A percentile compares a stretch with the other conserved stretches of the same genome.
Conservation (phyloP, 2,329 filamentous ascomycete species). For the Monosporascus ibericus region DNA sequence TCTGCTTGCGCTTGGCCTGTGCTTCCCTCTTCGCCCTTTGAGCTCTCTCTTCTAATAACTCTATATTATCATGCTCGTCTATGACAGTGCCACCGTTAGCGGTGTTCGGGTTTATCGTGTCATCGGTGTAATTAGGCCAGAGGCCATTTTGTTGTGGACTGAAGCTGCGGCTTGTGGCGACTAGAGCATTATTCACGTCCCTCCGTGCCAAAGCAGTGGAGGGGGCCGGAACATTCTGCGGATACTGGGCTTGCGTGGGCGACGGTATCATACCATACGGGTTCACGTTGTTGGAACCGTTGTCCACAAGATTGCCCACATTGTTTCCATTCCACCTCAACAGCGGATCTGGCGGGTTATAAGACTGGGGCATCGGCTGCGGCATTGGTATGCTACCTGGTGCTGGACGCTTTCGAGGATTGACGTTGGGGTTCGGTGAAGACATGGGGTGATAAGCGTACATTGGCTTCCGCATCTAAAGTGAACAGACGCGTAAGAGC, state of each 20-base stretch:
- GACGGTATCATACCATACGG: slow-evolving; percentile 23
- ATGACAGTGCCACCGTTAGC: slow-evolving; percentile 25
- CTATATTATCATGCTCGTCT: slow-evolving; percentile 64
- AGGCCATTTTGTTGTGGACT: slow-evolving; percentile 24
- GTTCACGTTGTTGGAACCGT: slow-evolving; percentile 27
- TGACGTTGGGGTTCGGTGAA: slow-evolving; percentile 24
- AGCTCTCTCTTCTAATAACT: slow-evolving; percentile 73
- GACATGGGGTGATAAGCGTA: slow-evolving; percentile 20
- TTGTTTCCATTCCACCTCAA: slow-evolving; percentile 46
- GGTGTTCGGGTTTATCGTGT: slow-evolving; percentile 34
- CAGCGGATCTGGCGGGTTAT: slow-evolving; percentile 41
- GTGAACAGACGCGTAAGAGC: neutral
- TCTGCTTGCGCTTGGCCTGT: slow-evolving; percentile 86
- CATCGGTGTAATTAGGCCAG: slow-evolving; percentile 37
- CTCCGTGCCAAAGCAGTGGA: slow-evolving; percentile 48
- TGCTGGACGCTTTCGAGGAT: slow-evolving; percentile 27
- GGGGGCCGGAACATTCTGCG: slow-evolving; percentile 24
- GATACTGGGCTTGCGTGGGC: slow-evolving; percentile 27
- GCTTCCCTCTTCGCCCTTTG: slow-evolving; percentile 80
- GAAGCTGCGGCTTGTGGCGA: slow-evolving; percentile 27
- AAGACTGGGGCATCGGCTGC: slow-evolving; percentile 36
- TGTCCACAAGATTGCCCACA: slow-evolving; percentile 25
- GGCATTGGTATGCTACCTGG: slow-evolving; percentile 24
- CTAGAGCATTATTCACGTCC: slow-evolving; percentile 44
- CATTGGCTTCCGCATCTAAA: slow-evolving; percentile 15